Evolutionary conservation across 2,329 filamentous ascomycete genomes (phyloP).

Genomic region (Beauveria sp.): DNA sequence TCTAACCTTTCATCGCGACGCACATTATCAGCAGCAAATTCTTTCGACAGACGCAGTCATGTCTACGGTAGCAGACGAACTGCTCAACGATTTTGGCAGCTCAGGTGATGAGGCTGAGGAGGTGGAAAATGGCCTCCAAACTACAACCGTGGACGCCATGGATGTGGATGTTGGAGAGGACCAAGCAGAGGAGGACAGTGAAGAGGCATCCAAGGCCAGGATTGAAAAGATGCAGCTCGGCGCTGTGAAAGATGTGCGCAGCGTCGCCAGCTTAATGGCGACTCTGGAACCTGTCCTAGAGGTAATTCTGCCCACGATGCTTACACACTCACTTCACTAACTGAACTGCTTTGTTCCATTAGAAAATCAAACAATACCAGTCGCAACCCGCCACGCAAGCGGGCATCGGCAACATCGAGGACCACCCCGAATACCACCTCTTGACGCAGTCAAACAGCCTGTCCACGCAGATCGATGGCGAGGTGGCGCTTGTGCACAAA

Average conservation of each 20-base stretch:
- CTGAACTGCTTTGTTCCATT: conserved; percentile 15
- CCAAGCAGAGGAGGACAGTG: conserved; percentile 46
- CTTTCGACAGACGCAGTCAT: conserved; percentile 36
- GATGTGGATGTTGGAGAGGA: conserved; percentile 45
- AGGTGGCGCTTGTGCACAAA: conserved; percentile 90
- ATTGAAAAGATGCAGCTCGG: conserved; percentile 77
- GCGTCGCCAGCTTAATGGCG: conserved; percentile 73
- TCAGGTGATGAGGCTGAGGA: conserved; percentile 69
- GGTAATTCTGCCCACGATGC: conserved; percentile 54
- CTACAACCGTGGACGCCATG: conserved; percentile 37
- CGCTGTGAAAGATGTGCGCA: conserved; percentile 67
- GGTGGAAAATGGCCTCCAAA: conserved; percentile 40
- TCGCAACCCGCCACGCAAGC: conserved; percentile 57
- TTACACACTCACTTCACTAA: conserved; percentile 54
- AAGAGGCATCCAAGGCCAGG: conserved; percentile 66
- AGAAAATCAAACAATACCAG: conserved; percentile 78
- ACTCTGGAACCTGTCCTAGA: conserved; percentile 72
- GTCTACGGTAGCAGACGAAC: conserved; percentile 87
- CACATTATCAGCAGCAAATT: not conserved
- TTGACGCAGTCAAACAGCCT: conserved; percentile 82
- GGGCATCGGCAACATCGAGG: conserved; percentile 75
- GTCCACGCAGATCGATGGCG: conserved; percentile 86
- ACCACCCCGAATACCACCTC: conserved; percentile 85
- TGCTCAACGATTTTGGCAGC: conserved; percentile 63
- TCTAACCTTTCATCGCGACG: not conserved